phyloP scores from a whole-genome alignment of 1,284 basidiomycete species.

The Tilletiaria anomala region DNA sequence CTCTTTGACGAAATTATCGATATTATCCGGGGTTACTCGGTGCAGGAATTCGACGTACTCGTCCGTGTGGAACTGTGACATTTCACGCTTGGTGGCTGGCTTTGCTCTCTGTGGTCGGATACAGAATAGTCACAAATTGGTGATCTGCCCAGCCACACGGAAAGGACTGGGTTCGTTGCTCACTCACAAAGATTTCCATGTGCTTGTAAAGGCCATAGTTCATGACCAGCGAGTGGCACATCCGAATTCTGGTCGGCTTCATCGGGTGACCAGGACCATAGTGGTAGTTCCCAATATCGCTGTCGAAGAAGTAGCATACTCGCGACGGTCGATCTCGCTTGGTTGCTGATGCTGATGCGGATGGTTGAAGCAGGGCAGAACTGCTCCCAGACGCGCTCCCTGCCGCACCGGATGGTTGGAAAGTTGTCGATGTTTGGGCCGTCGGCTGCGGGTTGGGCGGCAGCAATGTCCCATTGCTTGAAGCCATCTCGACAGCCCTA shows the following conservation, averaged over 20 bases:
- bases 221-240: slow-evolving; percentile 99
- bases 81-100: slow-evolving; percentile 94
- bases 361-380: not conserved
- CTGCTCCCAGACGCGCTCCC: not conserved
- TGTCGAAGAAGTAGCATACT: slow-evolving; percentile 52
- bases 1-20: slow-evolving; percentile 76
- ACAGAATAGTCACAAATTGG: slow-evolving; percentile 1
- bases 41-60: slow-evolving; percentile 82
- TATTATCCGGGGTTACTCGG: slow-evolving; percentile 69
- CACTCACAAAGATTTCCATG: slow-evolving; percentile 42
- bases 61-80: slow-evolving; percentile 88
- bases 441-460: slow-evolving; percentile 3
- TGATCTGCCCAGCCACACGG: not conserved
- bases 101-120: slow-evolving; percentile 56
- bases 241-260: slow-evolving; percentile 59
- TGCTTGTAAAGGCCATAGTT: slow-evolving; percentile 65
- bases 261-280: slow-evolving; percentile 77
- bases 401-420: no score
- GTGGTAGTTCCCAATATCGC: slow-evolving; percentile 94
- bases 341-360: not conserved
- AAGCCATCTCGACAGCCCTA: no score
- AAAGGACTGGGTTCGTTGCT: not conserved
- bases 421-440: not conserved
- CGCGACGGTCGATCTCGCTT: slow-evolving; percentile 8
- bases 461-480: slow-evolving; percentile 3